Base-by-base conservation (phyloP, 495 filamentous ascomycete genomes). In the Delitschia confertaspora region DNA sequence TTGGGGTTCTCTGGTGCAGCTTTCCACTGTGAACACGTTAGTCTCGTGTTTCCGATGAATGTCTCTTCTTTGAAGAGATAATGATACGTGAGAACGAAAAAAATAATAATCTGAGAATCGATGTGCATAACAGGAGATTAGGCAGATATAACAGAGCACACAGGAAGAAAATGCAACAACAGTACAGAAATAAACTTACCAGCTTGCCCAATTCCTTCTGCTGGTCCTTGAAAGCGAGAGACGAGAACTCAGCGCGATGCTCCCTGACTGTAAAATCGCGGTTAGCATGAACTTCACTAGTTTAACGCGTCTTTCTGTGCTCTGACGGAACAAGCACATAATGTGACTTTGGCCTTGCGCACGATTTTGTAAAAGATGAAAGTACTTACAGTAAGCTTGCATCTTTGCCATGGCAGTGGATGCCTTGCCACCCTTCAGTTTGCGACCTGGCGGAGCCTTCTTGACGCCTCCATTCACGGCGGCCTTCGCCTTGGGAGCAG, bases 211-310 rank as follows among this genome's bases (percentile, higher is more conserved):
- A 36, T 37, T 47, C 43, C 35, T 53, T 53, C 38, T 53, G 49
- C 43, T 53, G 49, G 4, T 53, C 49, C 23, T 47, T 47, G 49
- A 53, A 53, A 2, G 27, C 29, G 11, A 53, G 24, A 38, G 38
- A 26, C 32, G 47, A 47, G 43, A 26, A 53, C 32, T 53, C 33
- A 16, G 21, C 11, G 20, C 49, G 49, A 22, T 53, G 35, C 20
- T 47, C 26, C 26, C 47, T 53, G 49, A 53, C 49, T 53, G 32
- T 16, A 36, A n/a, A n/a, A n/a, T n/a, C n/a, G n/a, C n/a, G n/a
- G n/a, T n/a, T n/a, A n/a, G n/a, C n/a, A n/a, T n/a, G n/a, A n/a
- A n/a, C n/a, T n/a, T n/a, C n/a, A n/a, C n/a, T n/a, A n/a, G n/a
- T n/a, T n/a, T n/a, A n/a, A n/a, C n/a, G n/a, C n/a, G n/a, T n/a